Conservation (phyloP, 257 asterid species). For the Solanum raphanifolium region DNA sequence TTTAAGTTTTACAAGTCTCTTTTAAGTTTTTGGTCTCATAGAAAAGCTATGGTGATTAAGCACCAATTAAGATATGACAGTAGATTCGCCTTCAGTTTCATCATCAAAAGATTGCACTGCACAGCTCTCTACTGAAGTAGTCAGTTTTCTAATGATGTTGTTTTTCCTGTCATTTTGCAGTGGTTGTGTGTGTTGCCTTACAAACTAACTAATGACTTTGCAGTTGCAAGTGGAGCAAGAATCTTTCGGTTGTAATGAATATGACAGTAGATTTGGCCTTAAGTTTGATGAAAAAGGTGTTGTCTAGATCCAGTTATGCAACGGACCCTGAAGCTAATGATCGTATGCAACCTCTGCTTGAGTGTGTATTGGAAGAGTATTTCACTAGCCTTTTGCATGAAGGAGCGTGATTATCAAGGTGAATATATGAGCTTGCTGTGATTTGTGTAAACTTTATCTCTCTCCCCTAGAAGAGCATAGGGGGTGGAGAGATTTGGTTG, state of each 20-base stretch:
- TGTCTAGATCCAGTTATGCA: slow-evolving; percentile 6
- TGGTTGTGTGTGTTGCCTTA: slow-evolving; percentile 5
- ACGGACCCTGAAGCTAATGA: slow-evolving; percentile 9
- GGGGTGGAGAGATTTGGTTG: background rate
- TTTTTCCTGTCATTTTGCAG: too few relatives aligned
- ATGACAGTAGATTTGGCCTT: slow-evolving; percentile 16
- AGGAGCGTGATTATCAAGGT: slow-evolving; percentile 50
- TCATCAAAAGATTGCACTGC: slow-evolving; percentile 11
- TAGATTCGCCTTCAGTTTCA: slow-evolving; percentile 12
- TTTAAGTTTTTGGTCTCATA: background rate
- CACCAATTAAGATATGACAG: background rate
- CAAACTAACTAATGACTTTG: slow-evolving; percentile 16
- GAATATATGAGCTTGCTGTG: background rate
- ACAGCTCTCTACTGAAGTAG: slow-evolving; percentile 31
- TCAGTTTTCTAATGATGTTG: slow-evolving; percentile 19
- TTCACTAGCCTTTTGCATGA: slow-evolving; percentile 40
- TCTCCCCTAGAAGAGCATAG: background rate
- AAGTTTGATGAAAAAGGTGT: slow-evolving; percentile 19
- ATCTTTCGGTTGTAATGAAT: slow-evolving; percentile 28
- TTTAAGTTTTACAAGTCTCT: background rate
- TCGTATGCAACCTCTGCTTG: slow-evolving; percentile 36
- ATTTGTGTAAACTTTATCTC: background rate
- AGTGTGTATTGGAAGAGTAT: slow-evolving; percentile 31
- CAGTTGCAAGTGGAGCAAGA: slow-evolving; percentile 45
- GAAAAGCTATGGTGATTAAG: background rate